Evolutionary conservation across 1,284 basidiomycete genomes (phyloP).

Genomic region (Stereum hirsutum): DNA sequence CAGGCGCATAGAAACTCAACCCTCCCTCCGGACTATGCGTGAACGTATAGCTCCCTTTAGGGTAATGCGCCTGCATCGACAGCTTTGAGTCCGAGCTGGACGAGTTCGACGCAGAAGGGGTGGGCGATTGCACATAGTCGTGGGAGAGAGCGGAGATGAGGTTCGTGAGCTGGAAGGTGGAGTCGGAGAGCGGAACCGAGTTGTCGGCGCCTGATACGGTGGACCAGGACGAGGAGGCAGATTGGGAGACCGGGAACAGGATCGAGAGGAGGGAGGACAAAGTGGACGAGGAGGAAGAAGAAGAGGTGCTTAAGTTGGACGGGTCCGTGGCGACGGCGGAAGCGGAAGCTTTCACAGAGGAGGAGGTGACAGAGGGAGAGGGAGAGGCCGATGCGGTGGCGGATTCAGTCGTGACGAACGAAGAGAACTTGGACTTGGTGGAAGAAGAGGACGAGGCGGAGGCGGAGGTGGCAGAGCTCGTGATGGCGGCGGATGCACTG

Average conservation of each 20-base stretch:
- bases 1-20: constrained; percentile 52
- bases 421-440: neutral
- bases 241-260: constrained; percentile 34
- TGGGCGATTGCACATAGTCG: constrained; percentile 24
- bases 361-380: neutral
- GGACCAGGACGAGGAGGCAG: constrained; percentile 31
- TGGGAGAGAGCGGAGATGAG: constrained; percentile 27
- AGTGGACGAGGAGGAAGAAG: constrained; percentile 1
- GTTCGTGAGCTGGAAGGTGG: constrained; percentile 32
- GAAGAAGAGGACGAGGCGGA: neutral
- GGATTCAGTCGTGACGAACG: neutral
- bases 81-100: constrained; percentile 40
- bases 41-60: constrained; percentile 49
- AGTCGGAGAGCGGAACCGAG: constrained; percentile 31
- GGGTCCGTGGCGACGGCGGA: neutral
- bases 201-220: constrained; percentile 22
- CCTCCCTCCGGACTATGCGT: constrained; percentile 41
- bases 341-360: neutral
- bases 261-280: constrained; percentile 14
- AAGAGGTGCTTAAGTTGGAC: neutral
- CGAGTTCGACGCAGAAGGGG: no score
- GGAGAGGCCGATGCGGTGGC: neutral
- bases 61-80: constrained; percentile 47
- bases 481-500: neutral
- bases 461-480: neutral